Evolutionary conservation across 805 yeast genomes (phyloP).

Genomic region (Metschnikowia cubensis): DNA sequence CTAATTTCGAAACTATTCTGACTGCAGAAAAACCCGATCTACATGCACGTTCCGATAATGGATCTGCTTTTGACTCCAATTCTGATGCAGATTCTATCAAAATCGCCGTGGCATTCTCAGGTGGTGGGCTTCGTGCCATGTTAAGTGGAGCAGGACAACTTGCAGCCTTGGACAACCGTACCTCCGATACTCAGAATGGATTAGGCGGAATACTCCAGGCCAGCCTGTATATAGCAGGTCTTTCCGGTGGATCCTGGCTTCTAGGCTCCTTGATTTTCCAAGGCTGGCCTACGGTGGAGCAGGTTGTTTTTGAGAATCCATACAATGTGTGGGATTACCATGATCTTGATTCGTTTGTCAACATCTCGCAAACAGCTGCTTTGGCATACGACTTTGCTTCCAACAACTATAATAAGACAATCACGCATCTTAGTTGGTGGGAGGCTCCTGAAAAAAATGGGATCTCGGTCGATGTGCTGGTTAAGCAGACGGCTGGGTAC

Average conservation of each 20-base stretch:
- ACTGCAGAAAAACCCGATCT: no score
- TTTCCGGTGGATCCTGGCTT: slow-evolving; percentile 86
- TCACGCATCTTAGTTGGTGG: slow-evolving; percentile 31
- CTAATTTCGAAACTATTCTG: no score
- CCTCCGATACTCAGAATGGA: slow-evolving; percentile 30
- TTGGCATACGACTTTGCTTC: slow-evolving; percentile 20
- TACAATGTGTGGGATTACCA: slow-evolving; percentile 36
- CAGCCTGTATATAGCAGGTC: slow-evolving; percentile 67
- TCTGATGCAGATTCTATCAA: slow-evolving; percentile 13
- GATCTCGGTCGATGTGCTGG: slow-evolving; percentile 49
- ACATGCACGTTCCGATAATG: no score
- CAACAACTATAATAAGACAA: slow-evolving; percentile 23
- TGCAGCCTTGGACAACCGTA: slow-evolving; percentile 18
- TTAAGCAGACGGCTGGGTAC: slow-evolving; percentile 55
- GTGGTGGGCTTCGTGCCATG: slow-evolving; percentile 37
- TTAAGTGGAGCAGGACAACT: slow-evolving; percentile 23
- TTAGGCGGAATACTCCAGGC: slow-evolving; percentile 74
- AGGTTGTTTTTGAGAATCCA: slow-evolving; percentile 38
- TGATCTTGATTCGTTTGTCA: slow-evolving; percentile 25
- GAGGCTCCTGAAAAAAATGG: slow-evolving; percentile 37
- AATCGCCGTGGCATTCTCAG: slow-evolving; percentile 31
- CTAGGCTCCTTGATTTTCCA: slow-evolving; percentile 65
- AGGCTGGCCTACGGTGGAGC: slow-evolving; percentile 69
- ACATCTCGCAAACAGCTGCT: slow-evolving; percentile 13
- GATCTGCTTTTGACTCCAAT: no score